These are phyloP conservation scores for Melanogaster broomeanus DNA, from an alignment of 768 basidiomycete species.

Conservation along the genomic window DNA sequence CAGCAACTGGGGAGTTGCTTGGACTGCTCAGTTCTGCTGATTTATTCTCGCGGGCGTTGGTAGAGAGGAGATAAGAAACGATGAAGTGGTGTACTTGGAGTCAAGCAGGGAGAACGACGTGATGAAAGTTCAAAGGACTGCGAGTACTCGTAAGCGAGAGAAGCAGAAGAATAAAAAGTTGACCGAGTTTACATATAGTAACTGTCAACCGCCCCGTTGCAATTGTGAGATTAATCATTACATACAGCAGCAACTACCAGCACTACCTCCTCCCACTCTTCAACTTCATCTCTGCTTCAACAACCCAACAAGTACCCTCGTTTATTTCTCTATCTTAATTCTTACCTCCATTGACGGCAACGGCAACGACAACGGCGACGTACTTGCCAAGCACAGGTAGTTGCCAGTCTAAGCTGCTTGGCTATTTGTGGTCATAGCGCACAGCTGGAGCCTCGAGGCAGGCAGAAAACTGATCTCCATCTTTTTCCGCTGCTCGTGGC, in stretches of 20 bases:
- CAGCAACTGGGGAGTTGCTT: not conserved
- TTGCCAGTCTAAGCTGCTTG: slow-evolving; percentile 17
- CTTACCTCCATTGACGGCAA: slow-evolving; percentile 3
- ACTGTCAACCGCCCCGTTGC: not conserved
- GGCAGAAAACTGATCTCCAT: slow-evolving; percentile 22
- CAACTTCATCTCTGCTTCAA: slow-evolving; percentile 28
- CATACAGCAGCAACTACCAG: no score
- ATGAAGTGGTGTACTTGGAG: not conserved
- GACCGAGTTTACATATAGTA: no score
- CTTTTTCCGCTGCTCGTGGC: slow-evolving; percentile 35
- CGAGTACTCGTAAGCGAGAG: no score
- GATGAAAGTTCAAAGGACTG: not conserved
- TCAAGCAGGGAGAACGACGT: not conserved
- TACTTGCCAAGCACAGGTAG: slow-evolving; percentile 1
- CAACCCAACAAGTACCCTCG: slow-evolving; percentile 15
- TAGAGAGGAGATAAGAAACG: slow-evolving; percentile 1
- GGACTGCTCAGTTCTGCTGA: slow-evolving; percentile 11
- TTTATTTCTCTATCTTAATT: slow-evolving; percentile 12
- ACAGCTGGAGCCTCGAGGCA: slow-evolving; percentile 34
- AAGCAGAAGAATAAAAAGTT: no score
- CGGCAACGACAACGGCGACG: slow-evolving; percentile 3
- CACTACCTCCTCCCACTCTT: no score
- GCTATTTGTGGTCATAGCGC: slow-evolving; percentile 20
- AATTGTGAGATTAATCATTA: slow-evolving; percentile 10
- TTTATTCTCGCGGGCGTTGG: slow-evolving; percentile 1